Percentiles rank a stretch among this genome's conserved stretches.
phyloP scores from a whole-genome alignment of 768 basidiomycete species.

The Lentinula raphanica region DNA sequence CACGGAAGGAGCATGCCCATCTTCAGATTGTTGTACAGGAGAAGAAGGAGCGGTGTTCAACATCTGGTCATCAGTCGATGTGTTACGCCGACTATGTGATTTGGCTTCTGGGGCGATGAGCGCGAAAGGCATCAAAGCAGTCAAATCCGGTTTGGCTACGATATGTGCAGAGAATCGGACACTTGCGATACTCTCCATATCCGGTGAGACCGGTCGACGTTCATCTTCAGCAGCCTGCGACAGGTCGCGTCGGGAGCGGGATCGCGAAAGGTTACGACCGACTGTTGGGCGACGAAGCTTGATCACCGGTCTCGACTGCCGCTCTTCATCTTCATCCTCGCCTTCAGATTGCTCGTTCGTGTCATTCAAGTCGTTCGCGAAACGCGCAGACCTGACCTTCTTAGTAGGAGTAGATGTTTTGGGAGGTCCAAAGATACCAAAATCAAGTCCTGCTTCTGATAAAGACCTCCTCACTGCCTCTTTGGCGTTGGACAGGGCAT shows the following conservation, averaged over 20 bases:
- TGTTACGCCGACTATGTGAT: constrained; percentile 35
- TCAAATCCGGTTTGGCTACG: constrained; percentile 57
- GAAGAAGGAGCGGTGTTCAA: constrained; percentile 24
- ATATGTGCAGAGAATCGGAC: constrained; percentile 71
- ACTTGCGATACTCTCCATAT: constrained; percentile 67
- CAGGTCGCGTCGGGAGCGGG: constrained; percentile 69
- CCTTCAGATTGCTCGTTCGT: constrained; percentile 26
- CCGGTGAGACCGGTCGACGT: constrained; percentile 52
- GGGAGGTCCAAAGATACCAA: constrained; percentile 66
- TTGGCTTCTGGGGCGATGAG: constrained; percentile 67
- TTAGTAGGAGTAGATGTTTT: constrained; percentile 13
- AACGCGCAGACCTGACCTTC: constrained; percentile 28
- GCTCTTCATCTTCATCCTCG: constrained; percentile 40
- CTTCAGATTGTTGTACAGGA: constrained; percentile 37
- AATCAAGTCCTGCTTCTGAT: constrained; percentile 59
- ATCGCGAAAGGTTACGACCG: constrained; percentile 48
- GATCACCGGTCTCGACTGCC: constrained; percentile 69
- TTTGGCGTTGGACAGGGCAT: constrained; percentile 65
- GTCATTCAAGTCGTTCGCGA: constrained; percentile 16
- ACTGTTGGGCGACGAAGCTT: constrained; percentile 58
- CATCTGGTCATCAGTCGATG: constrained; percentile 25
- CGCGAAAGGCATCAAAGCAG: constrained; percentile 66
- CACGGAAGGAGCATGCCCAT: constrained; percentile 30
- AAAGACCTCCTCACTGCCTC: constrained; percentile 66
- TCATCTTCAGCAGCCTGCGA: constrained; percentile 53